A percentile compares a stretch with the other conserved stretches of the same genome.
Evolutionary conservation across 192 early-diverging fungal species (phyloP).

Genomic region (Linnemannia zychae): DNA sequence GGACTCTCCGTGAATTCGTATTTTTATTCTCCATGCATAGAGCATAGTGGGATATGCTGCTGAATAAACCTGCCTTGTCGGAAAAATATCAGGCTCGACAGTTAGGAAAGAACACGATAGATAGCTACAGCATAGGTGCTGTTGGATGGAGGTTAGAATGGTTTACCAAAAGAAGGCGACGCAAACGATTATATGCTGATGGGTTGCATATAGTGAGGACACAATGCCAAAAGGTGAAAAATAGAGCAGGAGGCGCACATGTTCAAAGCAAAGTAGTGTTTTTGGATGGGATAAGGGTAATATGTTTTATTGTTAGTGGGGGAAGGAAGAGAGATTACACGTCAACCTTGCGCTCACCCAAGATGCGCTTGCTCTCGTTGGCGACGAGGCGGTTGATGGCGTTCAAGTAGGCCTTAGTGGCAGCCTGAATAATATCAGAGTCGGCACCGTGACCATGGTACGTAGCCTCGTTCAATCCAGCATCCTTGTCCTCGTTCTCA

Average conservation of each 20-base stretch:
- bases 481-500: conserved; percentile 30
- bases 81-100: too few relatives aligned
- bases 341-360: conserved; percentile 45
- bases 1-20: neutral
- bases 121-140: too few relatives aligned
- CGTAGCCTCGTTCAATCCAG: conserved; percentile 58
- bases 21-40: neutral
- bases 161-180: too few relatives aligned
- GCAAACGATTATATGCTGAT: neutral
- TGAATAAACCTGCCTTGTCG: too few relatives aligned
- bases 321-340: conserved; percentile 22
- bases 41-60: too few relatives aligned
- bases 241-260: too few relatives aligned
- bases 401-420: conserved; percentile 89
- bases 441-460: conserved; percentile 85
- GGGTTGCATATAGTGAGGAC: neutral
- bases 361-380: conserved; percentile 47
- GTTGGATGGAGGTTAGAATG: neutral
- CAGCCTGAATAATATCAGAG: conserved; percentile 88
- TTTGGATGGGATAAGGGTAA: too few relatives aligned
- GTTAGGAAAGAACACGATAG: too few relatives aligned
- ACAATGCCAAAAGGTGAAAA: too few relatives aligned
- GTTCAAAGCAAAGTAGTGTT: too few relatives aligned
- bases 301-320: neutral
- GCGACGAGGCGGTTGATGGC: conserved; percentile 83